Percentiles rank a stretch among this genome's conserved stretches.
phyloP scores from a whole-genome alignment of 306 rosid genomes.

The Cucumis melo region DNA sequence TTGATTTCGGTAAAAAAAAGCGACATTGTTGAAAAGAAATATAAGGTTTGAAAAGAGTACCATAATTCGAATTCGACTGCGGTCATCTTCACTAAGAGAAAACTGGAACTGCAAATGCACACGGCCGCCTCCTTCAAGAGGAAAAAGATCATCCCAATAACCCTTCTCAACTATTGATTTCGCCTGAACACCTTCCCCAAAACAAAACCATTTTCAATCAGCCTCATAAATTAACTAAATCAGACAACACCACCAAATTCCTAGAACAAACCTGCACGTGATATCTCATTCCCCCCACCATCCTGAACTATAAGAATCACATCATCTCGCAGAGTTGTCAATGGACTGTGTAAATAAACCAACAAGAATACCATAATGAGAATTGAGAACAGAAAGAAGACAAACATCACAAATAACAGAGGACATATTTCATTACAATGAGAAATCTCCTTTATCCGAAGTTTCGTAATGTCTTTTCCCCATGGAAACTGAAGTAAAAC shows the following conservation, averaged over 20 bases:
- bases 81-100: constrained; percentile 64
- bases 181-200: constrained; percentile 41
- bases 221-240: not conserved
- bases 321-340: constrained; percentile 62
- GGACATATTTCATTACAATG: constrained; percentile 43
- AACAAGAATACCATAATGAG: not conserved
- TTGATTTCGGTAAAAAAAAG: not conserved
- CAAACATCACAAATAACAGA: constrained; percentile 1
- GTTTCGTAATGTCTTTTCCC: constrained; percentile 55
- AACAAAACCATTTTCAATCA: constrained; percentile 14
- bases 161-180: constrained; percentile 70
- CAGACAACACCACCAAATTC: constrained; percentile 2
- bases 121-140: constrained; percentile 51
- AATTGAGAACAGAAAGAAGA: not conserved
- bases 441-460: constrained; percentile 54
- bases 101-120: constrained; percentile 68
- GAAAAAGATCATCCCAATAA: constrained; percentile 59
- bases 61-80: constrained; percentile 56
- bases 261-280: constrained; percentile 38
- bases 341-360: constrained; percentile 37
- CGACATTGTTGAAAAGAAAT: not conserved
- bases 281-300: constrained; percentile 52
- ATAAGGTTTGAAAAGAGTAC: constrained; percentile 18
- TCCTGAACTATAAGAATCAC: constrained; percentile 50
- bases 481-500: constrained; percentile 60